Percentiles rank a stretch among this genome's conserved stretches.
Evolutionary conservation across 768 basidiomycete species (phyloP).

Genomic region (Zangia roseola): DNA sequence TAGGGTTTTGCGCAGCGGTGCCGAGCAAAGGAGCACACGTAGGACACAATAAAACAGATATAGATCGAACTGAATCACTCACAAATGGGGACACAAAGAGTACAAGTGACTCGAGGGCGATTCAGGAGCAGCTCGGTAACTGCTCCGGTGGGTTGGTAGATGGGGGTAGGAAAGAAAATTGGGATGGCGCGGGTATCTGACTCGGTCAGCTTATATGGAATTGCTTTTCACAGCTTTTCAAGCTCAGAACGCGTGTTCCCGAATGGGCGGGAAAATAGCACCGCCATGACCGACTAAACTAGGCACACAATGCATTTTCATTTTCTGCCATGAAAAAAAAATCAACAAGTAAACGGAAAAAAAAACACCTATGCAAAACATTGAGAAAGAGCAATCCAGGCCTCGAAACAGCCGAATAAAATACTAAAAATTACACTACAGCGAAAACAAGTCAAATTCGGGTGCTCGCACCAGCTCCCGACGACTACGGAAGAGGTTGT

Average conservation of each 20-base stretch:
- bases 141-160: constrained; percentile 18
- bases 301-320: constrained; percentile 1
- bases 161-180: constrained; percentile 19
- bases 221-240: constrained; percentile 34
- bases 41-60: constrained; percentile 30
- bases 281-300: constrained; percentile 15
- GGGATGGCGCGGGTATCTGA: constrained; percentile 13
- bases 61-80: constrained; percentile 28
- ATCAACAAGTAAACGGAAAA: background rate
- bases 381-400: background rate
- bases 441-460: background rate
- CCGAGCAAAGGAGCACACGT: constrained; percentile 27
- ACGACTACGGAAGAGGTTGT: constrained; percentile 14
- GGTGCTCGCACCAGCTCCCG: constrained; percentile 7
- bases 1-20: constrained; percentile 17
- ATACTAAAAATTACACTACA: background rate
- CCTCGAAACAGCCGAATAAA: background rate
- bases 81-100: constrained; percentile 18
- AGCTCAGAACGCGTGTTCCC: constrained; percentile 34
- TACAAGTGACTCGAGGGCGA: constrained; percentile 18
- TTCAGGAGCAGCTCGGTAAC: constrained; percentile 18
- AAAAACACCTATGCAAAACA: background rate
- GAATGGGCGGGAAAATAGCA: constrained; percentile 19
- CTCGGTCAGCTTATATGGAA: constrained; percentile 32
- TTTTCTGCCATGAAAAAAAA: background rate